Conservation (phyloP, 805 yeast species). For the Deakozyma indianensis region DNA sequence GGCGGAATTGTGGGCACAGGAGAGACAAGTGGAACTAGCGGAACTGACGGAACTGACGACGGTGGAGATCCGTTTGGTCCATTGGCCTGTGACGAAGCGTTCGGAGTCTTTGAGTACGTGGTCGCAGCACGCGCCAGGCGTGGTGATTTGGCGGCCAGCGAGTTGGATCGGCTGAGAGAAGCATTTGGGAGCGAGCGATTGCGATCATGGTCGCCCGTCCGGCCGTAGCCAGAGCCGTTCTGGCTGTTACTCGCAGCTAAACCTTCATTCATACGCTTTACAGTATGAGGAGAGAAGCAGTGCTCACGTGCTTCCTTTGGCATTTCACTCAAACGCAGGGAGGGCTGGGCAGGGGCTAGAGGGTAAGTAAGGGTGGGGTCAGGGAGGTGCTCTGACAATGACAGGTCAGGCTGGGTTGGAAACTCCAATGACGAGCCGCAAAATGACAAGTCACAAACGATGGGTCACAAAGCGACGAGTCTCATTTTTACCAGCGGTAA, state of each 20-base stretch:
- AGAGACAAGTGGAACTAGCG: neutral
- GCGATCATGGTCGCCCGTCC: constrained; percentile 9
- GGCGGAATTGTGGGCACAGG: neutral
- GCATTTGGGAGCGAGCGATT: constrained; percentile 14
- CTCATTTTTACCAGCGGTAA: too few relatives aligned
- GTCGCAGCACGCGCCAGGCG: neutral
- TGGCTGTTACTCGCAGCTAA: neutral
- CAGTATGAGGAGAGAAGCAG: neutral
- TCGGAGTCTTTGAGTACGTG: neutral
- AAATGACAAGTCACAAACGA: too few relatives aligned
- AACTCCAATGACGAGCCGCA: too few relatives aligned
- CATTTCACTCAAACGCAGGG: too few relatives aligned
- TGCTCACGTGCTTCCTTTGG: neutral
- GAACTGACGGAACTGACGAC: neutral
- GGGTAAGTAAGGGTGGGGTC: too few relatives aligned
- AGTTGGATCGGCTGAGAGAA: constrained; percentile 1
- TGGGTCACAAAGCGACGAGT: too few relatives aligned
- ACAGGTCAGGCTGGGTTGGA: too few relatives aligned
- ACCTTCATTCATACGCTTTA: neutral
- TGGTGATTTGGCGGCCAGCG: neutral
- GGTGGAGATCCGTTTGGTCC: too few relatives aligned
- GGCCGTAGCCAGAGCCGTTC: neutral
- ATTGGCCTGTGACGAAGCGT: too few relatives aligned
- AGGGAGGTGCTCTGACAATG: too few relatives aligned
- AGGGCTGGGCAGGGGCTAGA: too few relatives aligned